phyloP scores from a whole-genome alignment of 805 yeast genomes.

The Metschnikowia picachoensis region DNA sequence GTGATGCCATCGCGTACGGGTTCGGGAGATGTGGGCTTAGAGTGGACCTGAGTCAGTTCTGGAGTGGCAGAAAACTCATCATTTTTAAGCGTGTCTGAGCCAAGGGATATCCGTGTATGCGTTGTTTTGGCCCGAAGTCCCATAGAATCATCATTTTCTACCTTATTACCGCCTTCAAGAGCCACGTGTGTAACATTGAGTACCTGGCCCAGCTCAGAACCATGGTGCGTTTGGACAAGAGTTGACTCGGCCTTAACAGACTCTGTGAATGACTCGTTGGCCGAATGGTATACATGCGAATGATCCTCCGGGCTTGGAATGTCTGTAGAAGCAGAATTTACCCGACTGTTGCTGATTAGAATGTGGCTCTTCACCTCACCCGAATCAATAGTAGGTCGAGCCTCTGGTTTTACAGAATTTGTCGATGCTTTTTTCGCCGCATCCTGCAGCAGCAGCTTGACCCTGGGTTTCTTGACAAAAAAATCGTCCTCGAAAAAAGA shows the following conservation, averaged over 20 bases:
- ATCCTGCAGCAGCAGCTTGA: background rate
- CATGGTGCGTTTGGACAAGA: background rate
- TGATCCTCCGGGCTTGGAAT: background rate
- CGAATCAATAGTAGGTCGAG: too few species aligned
- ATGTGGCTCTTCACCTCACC: too few species aligned
- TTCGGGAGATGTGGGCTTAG: background rate
- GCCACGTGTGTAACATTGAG: background rate
- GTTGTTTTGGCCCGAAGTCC: background rate
- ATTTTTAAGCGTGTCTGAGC: background rate
- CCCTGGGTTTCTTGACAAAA: conserved; percentile 22
- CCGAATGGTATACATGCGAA: background rate
- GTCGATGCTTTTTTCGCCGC: too few species aligned
- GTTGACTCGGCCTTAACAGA: background rate
- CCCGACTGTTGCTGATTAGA: too few species aligned
- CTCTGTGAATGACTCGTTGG: background rate
- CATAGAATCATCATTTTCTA: background rate
- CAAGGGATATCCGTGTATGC: background rate
- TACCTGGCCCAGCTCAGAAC: background rate
- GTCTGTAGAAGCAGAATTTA: too few species aligned
- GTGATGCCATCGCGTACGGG: background rate
- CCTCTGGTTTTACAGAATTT: too few species aligned
- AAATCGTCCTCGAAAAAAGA: conserved; percentile 23
- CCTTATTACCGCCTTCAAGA: background rate
- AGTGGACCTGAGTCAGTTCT: background rate
- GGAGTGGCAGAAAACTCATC: background rate